Base-by-base conservation (phyloP, 345 rosid species). In the Alliaria petiolata region DNA sequence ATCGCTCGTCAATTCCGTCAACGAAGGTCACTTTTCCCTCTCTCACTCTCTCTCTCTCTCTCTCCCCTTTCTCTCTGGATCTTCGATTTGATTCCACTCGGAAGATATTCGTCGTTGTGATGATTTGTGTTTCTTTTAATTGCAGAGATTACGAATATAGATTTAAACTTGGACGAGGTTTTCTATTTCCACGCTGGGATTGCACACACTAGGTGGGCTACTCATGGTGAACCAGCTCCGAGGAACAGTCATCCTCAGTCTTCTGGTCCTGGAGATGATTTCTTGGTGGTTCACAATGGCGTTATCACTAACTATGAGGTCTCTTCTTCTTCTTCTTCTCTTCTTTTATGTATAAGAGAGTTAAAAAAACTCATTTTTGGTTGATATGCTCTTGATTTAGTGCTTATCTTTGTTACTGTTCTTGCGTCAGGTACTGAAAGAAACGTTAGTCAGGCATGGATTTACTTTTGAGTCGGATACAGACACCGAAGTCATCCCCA, bases 161-260 rank as follows among this genome's bases (percentile, higher is more conserved):
- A 83, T 69, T 81, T 93, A 54, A 80, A 93, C 71, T 72, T 91
- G 88, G 91, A 86, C 56, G 86, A 87, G 74, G 83, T 84, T 0
- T 89, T 89, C 71, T 60, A 75, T 28, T 54, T 80, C 33, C 98
- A 93, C 81, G 98, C 95, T 50, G 95, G 97, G n/a, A 91, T 93
- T 79, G 98, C 98, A 7, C 98, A 93, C 75, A 93, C 97, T 0
- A 81, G 98, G 15, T 93, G 97, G 98, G 97, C 98, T 20, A 93
- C 98, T 45, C 98, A 93, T 76, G 97, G 98, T 38, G 97, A 89
- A 69, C 98, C 98, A 45, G 84, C 97, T 76, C 85, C 97, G 8
- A 83, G 89, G 80, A 93, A 93, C 63, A 81, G 97, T 76, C 98
- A 93, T 80, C 98, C 97, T 49, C 97, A 93, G 79, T 58, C 87